Evolutionary conservation across 257 asterid species (phyloP).

Genomic region (Penstemon davidsonii): DNA sequence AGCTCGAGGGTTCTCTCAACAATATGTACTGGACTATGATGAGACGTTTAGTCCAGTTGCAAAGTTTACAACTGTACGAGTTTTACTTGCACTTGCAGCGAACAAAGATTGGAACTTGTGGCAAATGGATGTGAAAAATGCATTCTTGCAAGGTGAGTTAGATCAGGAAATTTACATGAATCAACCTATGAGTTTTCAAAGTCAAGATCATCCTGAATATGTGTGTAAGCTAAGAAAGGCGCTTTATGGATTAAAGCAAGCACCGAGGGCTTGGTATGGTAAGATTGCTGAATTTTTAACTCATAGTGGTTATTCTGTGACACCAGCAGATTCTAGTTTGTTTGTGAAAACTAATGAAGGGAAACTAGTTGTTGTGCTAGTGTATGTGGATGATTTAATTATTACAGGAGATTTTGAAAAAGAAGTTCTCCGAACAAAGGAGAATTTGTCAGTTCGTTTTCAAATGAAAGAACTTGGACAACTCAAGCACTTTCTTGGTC

Average conservation of each 20-base stretch:
- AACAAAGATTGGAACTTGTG: conserved; percentile 12
- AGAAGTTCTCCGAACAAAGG: conserved; percentile 3
- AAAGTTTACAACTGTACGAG: conserved; percentile 19
- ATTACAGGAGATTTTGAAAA: neutral
- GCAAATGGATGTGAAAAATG: conserved; percentile 18
- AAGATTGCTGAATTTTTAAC: neutral
- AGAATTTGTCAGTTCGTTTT: neutral
- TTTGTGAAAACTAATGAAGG: neutral
- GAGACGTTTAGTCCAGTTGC: conserved; percentile 22
- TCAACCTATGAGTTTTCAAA: conserved; percentile 21
- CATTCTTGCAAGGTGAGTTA: conserved; percentile 15
- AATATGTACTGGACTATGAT: conserved; percentile 25
- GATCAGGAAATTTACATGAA: conserved; percentile 16
- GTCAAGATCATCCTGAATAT: neutral
- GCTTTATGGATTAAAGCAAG: conserved; percentile 23
- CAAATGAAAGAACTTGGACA: neutral
- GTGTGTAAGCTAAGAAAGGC: conserved; percentile 19
- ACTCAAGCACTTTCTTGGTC: conserved; percentile 1
- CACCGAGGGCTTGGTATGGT: conserved; percentile 17
- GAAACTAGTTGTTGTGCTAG: neutral
- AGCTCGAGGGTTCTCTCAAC: conserved; percentile 20
- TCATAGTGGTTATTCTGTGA: neutral
- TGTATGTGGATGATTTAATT: conserved; percentile 25
- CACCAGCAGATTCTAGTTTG: neutral
- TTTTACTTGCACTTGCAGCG: conserved; percentile 22